A percentile compares a stretch with the other conserved stretches of the same genome.
Evolutionary conservation across 805 yeast species (phyloP).

Genomic region (Ogataea trehalophila): DNA sequence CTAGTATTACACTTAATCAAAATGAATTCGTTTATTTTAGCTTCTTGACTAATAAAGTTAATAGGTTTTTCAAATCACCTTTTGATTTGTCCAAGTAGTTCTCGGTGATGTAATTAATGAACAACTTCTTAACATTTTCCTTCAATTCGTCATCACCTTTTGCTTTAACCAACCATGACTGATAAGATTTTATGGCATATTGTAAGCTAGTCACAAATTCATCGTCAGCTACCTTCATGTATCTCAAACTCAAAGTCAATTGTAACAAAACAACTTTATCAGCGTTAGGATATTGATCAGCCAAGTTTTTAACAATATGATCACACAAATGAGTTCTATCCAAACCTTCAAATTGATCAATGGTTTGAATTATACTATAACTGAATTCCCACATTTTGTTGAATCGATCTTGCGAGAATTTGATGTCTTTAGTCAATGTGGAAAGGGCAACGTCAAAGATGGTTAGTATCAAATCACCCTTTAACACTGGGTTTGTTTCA

Average conservation of each 20-base stretch:
- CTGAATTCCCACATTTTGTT: slow-evolving; percentile 38
- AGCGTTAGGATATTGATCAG: slow-evolving; percentile 35
- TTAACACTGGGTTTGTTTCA: slow-evolving; percentile 76
- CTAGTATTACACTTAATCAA: too few species aligned
- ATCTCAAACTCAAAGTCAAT: slow-evolving; percentile 64
- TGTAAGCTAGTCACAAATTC: slow-evolving; percentile 58
- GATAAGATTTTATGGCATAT: slow-evolving; percentile 63
- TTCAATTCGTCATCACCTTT: slow-evolving; percentile 26
- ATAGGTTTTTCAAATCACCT: slow-evolving; percentile 18
- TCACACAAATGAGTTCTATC: slow-evolving; percentile 62
- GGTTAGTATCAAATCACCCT: slow-evolving; percentile 67
- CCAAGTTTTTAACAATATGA: slow-evolving; percentile 57
- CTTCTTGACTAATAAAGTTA: slow-evolving; percentile 23
- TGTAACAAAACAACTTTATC: slow-evolving; percentile 43
- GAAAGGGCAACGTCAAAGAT: slow-evolving; percentile 65
- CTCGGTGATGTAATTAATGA: slow-evolving; percentile 29
- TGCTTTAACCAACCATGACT: slow-evolving; percentile 49
- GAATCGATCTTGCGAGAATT: slow-evolving; percentile 25
- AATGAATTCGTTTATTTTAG: slow-evolving; percentile 7
- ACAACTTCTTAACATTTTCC: slow-evolving; percentile 28
- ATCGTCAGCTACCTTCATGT: slow-evolving; percentile 33
- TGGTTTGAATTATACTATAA: slow-evolving; percentile 43
- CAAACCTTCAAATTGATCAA: slow-evolving; percentile 66
- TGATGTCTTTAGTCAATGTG: slow-evolving; percentile 32
- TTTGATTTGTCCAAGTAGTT: slow-evolving; percentile 16